Evolutionary conservation across 306 rosid genomes (phyloP), one percentile per base, ranked within the genome.

Genomic region (Crotalaria pallida): DNA sequence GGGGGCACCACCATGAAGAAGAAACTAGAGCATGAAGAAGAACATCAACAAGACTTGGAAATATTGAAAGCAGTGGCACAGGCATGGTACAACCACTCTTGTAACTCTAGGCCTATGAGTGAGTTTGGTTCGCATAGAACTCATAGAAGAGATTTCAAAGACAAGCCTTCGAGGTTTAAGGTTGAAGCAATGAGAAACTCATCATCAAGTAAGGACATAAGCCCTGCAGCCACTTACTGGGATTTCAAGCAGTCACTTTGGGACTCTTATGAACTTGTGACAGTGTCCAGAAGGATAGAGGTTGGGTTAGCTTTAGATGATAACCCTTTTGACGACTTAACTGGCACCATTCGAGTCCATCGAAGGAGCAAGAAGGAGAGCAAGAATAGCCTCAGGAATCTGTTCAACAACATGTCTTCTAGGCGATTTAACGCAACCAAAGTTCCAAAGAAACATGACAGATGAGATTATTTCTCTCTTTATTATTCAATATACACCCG

Each of bases 1-100:
- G 13, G n/a, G 2, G 23, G 7, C 56, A 19, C 65, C 56, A 19
- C 61, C 33, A 91, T 86, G 98, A 88, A 83, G 90, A 82, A 85
- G 71, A 81, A 61, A 67, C 44, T 7, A 64, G 85, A 77, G 56
- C 43, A 22, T 15, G 59, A 55, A 15, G 59, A 55, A 15, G 60
- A 71, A 36, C 72, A 74, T 10, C 75, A 66, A 13, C 71, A 62
- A 21, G 80, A 84, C 45, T 63, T 78, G 51, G 96, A 95, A 77
- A 76, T 95, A 72, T 61, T 87, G 79, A 95, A 95, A 79, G 96
- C 96, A 2, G 99, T 87, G 65, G 97, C 99, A 22, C 99, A 91
- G 45, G 96, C 97, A 7, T 86, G 95, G 91, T 83, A 84, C 75
- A 86, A 64, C 76, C 92, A 76, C 75, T 82, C 87, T 1, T 73